Base-by-base conservation (phyloP, 2,329 filamentous ascomycete species). In the Fusarium stilboides region DNA sequence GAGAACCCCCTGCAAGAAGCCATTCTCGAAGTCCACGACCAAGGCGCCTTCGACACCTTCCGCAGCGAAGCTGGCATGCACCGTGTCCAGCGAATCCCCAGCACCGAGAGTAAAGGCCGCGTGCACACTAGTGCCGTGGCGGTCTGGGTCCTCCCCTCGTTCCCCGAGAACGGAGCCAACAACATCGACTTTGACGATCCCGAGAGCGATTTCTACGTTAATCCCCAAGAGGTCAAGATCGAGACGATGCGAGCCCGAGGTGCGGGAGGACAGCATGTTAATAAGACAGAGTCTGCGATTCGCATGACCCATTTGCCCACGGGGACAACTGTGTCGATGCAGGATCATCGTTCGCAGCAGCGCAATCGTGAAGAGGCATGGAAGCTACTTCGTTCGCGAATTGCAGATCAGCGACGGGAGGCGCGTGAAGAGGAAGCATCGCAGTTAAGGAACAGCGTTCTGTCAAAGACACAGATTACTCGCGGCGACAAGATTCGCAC, bases 251-350 rank as follows among this genome's bases (percentile, higher is more conserved):
- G 94, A 17, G 94, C 96, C 0, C 86, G 93, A 45, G 96, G 96
- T 62, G 95, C 96, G 1, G 96, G 96, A 33, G 96, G 96, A 1
- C 96, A 99, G 82, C 96, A 99, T 80, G 96, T 99, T 77, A 99
- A 99, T 82, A 98, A 95, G 79, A 99, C 96, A 0, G 96, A 99
- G 82, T 97, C 94, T 31, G 96, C 96, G 5, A 93, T 99, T 65
- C 91, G 96, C 12, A 85, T 99, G 74, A 98, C 94, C 3, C 96
- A 99, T 82, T 80, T 92, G 8, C 96, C 96, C 3, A 97, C 94
- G 1, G 92, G 92, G 44, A 96, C 90, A 1, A 89, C 93, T 3
- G 94, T 98, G 15, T 91, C 91, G 14, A 97, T 98, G 87, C 96
- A 99, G 79, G 96, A 99, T 78, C 91, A 90, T 54, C 88, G 96